Evolutionary conservation across 768 basidiomycete genomes (phyloP).

Genomic region (Auriscalpium microsporum): DNA sequence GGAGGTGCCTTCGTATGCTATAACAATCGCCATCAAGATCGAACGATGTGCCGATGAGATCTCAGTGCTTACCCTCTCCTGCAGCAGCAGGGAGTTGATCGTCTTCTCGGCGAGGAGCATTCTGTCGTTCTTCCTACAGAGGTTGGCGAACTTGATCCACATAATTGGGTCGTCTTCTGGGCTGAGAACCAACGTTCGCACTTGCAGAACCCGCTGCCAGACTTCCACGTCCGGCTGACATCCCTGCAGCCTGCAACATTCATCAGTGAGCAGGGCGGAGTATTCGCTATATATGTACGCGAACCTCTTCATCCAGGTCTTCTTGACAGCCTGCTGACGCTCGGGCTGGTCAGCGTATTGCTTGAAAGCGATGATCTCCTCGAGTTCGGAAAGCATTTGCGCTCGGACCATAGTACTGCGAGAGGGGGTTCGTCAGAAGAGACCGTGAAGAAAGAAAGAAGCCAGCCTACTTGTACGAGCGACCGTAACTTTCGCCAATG

Average conservation of each 20-base stretch:
- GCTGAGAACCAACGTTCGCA: constrained; percentile 85
- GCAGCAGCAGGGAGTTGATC: constrained; percentile 81
- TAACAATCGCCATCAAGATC: background rate
- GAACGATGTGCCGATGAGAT: background rate
- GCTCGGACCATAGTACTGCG: constrained; percentile 89
- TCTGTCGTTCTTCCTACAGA: constrained; percentile 91
- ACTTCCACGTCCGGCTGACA: constrained; percentile 98
- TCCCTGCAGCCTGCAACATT: constrained; percentile 65
- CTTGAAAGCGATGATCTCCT: constrained; percentile 96
- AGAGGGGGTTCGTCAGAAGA: constrained; percentile 6
- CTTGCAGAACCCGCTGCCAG: constrained; percentile 96
- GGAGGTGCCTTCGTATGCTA: constrained; percentile 73
- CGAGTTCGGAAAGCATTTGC: constrained; percentile 96
- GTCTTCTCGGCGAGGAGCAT: constrained; percentile 97
- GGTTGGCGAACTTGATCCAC: constrained; percentile 99
- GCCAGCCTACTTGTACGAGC: constrained; percentile 79
- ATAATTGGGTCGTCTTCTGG: constrained; percentile 93
- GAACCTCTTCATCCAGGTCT: constrained; percentile 96
- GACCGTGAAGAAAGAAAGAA: background rate
- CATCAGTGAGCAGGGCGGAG: background rate
- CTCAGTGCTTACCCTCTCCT: constrained; percentile 44
- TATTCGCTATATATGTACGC: constrained; percentile 7
- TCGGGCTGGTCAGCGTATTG: constrained; percentile 90
- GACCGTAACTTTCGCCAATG: constrained; percentile 93
- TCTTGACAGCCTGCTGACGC: constrained; percentile 81